phyloP scores from a whole-genome alignment of 805 yeast species.

The Saccharomycopsis guyanensis region DNA sequence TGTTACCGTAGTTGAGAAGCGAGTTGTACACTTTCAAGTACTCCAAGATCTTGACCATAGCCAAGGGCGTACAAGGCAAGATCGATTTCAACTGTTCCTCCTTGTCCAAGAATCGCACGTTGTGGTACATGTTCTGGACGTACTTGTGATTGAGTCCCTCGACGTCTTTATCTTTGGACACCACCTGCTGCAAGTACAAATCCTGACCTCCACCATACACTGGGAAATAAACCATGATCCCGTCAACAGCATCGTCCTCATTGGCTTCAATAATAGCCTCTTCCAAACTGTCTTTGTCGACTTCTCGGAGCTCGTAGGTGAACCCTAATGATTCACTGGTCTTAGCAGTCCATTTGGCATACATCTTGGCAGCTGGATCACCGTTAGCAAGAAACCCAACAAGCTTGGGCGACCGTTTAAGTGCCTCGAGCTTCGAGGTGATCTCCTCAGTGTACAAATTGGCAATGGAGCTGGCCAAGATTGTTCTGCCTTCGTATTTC shows the following conservation, averaged over 20 bases:
- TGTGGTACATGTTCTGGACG: conserved; percentile 92
- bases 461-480: conserved; percentile 82
- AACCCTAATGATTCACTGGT: conserved; percentile 85
- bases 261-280: conserved; percentile 79
- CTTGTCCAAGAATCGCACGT: conserved; percentile 73
- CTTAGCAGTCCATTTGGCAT: conserved; percentile 93
- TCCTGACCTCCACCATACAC: conserved; percentile 94
- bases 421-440: conserved; percentile 41
- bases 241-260: conserved; percentile 65
- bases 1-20: conserved; percentile 78
- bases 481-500: conserved; percentile 57
- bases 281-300: conserved; percentile 77
- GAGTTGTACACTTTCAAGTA: conserved; percentile 81
- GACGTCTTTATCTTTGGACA: conserved; percentile 86
- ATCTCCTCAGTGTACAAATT: conserved; percentile 75
- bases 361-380: conserved; percentile 93
- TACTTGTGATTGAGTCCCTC: conserved; percentile 90
- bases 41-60: conserved; percentile 88
- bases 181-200: conserved; percentile 90
- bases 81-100: conserved; percentile 69
- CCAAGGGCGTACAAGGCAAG: conserved; percentile 94
- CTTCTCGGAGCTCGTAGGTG: conserved; percentile 65
- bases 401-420: conserved; percentile 58
- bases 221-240: conserved; percentile 96
- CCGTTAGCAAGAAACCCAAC: conserved; percentile 89